Evolutionary conservation across 177 flowering plant species (phyloP).

Genomic region (Tripterygium wilfordii): DNA sequence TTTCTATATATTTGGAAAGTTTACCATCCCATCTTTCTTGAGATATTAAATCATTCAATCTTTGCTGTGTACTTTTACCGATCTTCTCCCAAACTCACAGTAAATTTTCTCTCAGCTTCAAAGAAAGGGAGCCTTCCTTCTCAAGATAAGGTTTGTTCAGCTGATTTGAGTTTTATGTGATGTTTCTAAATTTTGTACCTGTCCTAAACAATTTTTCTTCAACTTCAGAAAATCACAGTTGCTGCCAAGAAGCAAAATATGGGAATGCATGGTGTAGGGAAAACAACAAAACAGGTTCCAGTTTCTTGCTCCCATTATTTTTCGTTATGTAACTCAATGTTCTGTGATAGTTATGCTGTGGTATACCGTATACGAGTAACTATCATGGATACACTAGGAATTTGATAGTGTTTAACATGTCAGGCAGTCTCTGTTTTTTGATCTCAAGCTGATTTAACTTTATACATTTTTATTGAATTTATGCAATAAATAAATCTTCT

Average conservation of each 20-base stretch:
- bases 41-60: not conserved
- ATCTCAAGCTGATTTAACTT: too few relatives aligned
- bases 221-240: constrained; percentile 29
- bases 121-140: constrained; percentile 31
- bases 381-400: too few relatives aligned
- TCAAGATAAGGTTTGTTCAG: constrained; percentile 35
- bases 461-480: too few relatives aligned
- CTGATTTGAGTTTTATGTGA: not conserved
- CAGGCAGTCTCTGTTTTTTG: too few relatives aligned
- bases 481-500: too few relatives aligned
- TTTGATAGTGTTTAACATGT: too few relatives aligned
- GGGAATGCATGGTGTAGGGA: constrained; percentile 30
- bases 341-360: too few relatives aligned
- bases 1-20: too few relatives aligned
- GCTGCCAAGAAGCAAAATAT: constrained; percentile 33
- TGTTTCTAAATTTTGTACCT: not conserved
- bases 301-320: constrained; percentile 14
- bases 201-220: constrained; percentile 8
- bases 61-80: not conserved
- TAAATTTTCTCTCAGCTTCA: constrained; percentile 38
- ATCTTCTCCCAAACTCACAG: not conserved
- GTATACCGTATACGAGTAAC: too few relatives aligned
- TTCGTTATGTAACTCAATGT: too few relatives aligned
- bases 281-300: constrained; percentile 29
- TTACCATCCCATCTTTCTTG: too few relatives aligned